Evolutionary conservation across 306 rosid genomes (phyloP).

Genomic region (Cotoneaster glaucophyllus): DNA sequence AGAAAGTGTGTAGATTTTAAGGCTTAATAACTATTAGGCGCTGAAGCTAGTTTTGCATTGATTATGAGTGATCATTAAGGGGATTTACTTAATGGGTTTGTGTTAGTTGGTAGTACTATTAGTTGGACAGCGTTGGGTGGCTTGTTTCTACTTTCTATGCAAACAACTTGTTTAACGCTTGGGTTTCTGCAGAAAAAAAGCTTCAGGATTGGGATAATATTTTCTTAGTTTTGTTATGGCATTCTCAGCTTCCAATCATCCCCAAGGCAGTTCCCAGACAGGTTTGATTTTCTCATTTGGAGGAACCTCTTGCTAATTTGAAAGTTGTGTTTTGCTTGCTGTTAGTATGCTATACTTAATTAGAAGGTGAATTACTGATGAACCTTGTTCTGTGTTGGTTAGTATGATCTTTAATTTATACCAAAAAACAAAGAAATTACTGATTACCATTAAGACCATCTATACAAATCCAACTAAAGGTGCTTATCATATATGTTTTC

Average conservation of each 20-base stretch:
- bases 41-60: neutral
- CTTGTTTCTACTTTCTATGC: neutral
- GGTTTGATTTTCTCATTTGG: conserved; percentile 39
- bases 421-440: neutral
- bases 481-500: neutral
- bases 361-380: neutral
- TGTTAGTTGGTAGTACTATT: conserved; percentile 15
- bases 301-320: neutral
- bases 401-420: neutral
- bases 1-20: neutral
- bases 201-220: conserved; percentile 15
- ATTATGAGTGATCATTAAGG: conserved; percentile 2
- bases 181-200: conserved; percentile 13
- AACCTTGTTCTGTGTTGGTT: neutral
- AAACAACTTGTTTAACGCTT: neutral
- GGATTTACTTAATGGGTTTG: conserved; percentile 21
- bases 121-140: conserved; percentile 14
- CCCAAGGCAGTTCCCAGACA: conserved; percentile 34
- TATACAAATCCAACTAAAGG: neutral
- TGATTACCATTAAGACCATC: neutral
- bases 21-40: neutral
- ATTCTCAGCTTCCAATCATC: conserved; percentile 43
- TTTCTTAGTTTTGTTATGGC: conserved; percentile 35
- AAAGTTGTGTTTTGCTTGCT: neutral
- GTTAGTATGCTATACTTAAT: neutral